Conservation (phyloP, 2,329 filamentous ascomycete species). For the Didymella glomerata region DNA sequence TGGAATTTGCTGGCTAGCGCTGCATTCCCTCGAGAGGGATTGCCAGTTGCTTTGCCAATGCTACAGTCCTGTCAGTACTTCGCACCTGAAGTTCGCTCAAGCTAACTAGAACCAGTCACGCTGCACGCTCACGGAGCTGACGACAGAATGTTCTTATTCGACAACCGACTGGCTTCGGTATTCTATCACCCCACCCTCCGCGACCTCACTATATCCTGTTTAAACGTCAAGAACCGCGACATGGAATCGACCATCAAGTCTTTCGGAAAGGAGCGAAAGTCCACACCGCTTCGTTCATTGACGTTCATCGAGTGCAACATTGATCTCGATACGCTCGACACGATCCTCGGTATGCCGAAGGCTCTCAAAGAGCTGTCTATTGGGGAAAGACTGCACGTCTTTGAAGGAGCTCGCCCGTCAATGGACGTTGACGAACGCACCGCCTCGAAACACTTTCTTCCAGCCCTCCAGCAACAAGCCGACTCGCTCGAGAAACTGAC, state of each 20-base stretch:
- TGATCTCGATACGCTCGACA: conserved; percentile 37
- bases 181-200: conserved; percentile 47
- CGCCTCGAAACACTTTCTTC: conserved; percentile 37
- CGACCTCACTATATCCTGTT: conserved; percentile 45
- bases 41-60: conserved; percentile 33
- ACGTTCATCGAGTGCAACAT: conserved; percentile 51
- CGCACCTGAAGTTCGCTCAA: not conserved
- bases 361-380: conserved; percentile 45
- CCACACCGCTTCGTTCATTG: conserved; percentile 43
- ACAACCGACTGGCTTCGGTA: conserved; percentile 36
- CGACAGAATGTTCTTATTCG: conserved; percentile 40
- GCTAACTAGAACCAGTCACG: conserved; percentile 37
- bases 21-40: conserved; percentile 30
- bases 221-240: conserved; percentile 37
- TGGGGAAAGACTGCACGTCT: conserved; percentile 44
- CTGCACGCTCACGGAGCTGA: conserved; percentile 45
- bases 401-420: conserved; percentile 35
- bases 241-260: conserved; percentile 20
- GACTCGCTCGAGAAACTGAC: conserved; percentile 41
- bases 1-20: conserved; percentile 39
- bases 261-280: conserved; percentile 28
- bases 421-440: conserved; percentile 30
- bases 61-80: conserved; percentile 43
- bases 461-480: conserved; percentile 42
- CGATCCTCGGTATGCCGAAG: conserved; percentile 43